These are phyloP conservation scores for Blastobotrys parvus DNA, from an alignment of 805 yeast species.

Conservation along the genomic window DNA sequence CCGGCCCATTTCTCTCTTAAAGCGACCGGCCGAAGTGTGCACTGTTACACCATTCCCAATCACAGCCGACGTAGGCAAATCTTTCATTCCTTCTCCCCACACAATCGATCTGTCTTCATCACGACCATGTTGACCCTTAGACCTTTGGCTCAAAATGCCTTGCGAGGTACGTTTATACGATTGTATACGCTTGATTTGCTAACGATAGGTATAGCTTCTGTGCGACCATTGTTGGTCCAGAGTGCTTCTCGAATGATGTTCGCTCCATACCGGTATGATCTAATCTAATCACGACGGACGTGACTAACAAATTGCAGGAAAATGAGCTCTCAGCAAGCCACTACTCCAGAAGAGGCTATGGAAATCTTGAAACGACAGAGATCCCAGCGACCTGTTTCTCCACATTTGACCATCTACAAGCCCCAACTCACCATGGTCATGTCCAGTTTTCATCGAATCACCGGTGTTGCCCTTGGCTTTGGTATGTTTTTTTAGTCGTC, in stretches of 20 bases:
- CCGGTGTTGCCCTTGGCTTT: constrained; percentile 76
- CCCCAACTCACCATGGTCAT: constrained; percentile 82
- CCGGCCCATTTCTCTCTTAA: too few relatives aligned
- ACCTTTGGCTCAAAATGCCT: not conserved
- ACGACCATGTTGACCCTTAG: not conserved
- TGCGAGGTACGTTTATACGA: not conserved
- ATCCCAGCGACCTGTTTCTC: constrained; percentile 80
- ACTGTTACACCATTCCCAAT: too few relatives aligned
- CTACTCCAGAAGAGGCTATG: constrained; percentile 57
- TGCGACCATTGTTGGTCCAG: constrained; percentile 11
- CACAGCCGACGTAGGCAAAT: not conserved
- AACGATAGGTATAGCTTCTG: constrained; percentile 6
- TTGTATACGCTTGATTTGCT: not conserved
- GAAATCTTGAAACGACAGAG: constrained; percentile 73
- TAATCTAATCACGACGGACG: not conserved
- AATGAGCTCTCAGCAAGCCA: constrained; percentile 34
- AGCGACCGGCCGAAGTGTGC: too few relatives aligned
- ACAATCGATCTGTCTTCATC: too few relatives aligned
- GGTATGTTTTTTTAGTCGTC: too few relatives aligned
- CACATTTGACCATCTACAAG: constrained; percentile 82
- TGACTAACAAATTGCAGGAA: not conserved
- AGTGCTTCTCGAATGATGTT: constrained; percentile 15
- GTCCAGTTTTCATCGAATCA: constrained; percentile 77
- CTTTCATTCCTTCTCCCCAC: not conserved
- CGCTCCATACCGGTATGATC: constrained; percentile 9